Base-by-base conservation (phyloP, 2,329 filamentous ascomycete genomes). In the Aureobasidium lini region DNA sequence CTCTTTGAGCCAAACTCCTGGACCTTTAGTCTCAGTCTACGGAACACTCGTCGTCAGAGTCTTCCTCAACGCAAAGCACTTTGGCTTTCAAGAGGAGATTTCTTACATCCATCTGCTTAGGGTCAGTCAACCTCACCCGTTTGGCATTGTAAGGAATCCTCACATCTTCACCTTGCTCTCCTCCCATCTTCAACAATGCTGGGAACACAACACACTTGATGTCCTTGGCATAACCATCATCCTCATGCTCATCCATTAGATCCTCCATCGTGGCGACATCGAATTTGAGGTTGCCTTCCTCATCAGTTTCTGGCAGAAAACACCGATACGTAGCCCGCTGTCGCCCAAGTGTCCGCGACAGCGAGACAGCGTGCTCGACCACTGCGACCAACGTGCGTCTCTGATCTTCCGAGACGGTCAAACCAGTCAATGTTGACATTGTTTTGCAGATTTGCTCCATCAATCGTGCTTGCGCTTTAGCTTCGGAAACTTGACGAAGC, bases 11-110 rank as follows among this genome's bases (percentile, higher is more conserved):
- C 6, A 5, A 6, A 16, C 18, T 4, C 8, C 23, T 23, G 3
- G 23, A 23, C 23, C 23, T 23, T 23, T 8, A 11, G 31, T 11
- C n/a, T 50, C 48, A 50, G 2, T 39, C 34, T 18, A 39, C 31
- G 6, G 3, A 2, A 31, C 16, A 18, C 6, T 54, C 42, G 9
- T 47, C 40, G n/a, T 36, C 31, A 11, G 15, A 50, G 29, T 52
- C 46, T 31, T 59, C 57, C 9, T 44, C 42, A 31, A 61, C 62
- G 57, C 84, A 87, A 49, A 87, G 71, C 5, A 88, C 85, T 65
- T 80, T 81, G n/a, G 84, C 82, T 71, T 86, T 88, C 61, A 80
- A 75, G 63, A 88, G 81, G 47, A 87, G 77, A 67, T 87, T 88
- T 43, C 78, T 76, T 62, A 82, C 80, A 66, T 86, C 80, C 65